Evolutionary conservation across 1,284 basidiomycete genomes (phyloP), one percentile per base, ranked within the genome.

Genomic region (Rhodotorula sp.): DNA sequence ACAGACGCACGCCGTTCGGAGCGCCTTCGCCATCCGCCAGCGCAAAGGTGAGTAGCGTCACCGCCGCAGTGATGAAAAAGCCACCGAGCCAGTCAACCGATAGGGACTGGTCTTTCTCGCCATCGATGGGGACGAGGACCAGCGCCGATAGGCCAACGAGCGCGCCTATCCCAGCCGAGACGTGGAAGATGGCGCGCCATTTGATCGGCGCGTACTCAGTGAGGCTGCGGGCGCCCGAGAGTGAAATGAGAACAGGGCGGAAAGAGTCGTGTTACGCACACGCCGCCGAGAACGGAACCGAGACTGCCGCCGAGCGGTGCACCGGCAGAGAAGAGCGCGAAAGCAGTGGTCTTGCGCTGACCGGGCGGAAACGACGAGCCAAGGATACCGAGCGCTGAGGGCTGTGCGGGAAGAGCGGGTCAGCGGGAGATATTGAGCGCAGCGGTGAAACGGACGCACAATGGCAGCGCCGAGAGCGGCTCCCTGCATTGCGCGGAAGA

Each of bases 1-100:
- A 13, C n/a, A 5, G 44, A 61, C 71, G 19, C 46, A 67, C 71
- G 29, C 75, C 75, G 25, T 76, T 6, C 13, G 69, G 85, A 0
- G 90, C 91, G 17, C 86, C 82, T 57, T 87, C 86, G 2, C 90
- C 92, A 78, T 92, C 88, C 58, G 89, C 88, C 2, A 96, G 85
- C 0, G 89, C 87, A 78, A 94, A 95, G 21, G 91, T 86, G 73
- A 96, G 84, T 4, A 95, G 83, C 0, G 91, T 88, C 22, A 95
- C 83, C 0, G 91, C 92, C 0, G 84, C 80, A 0, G 91, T 93
- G 58, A 92, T 85, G 44, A 94, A 81, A 29, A 87, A 82, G 0
- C 90, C 90, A 9, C 94, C 93, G 32, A 91, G 78, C 90, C 91
- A 94, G 79, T 97, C 93, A 0, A 96, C 84, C 0, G 90, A 84